phyloP scores from a whole-genome alignment of 208 protist genomes.

The Trypanosoma congolense region DNA sequence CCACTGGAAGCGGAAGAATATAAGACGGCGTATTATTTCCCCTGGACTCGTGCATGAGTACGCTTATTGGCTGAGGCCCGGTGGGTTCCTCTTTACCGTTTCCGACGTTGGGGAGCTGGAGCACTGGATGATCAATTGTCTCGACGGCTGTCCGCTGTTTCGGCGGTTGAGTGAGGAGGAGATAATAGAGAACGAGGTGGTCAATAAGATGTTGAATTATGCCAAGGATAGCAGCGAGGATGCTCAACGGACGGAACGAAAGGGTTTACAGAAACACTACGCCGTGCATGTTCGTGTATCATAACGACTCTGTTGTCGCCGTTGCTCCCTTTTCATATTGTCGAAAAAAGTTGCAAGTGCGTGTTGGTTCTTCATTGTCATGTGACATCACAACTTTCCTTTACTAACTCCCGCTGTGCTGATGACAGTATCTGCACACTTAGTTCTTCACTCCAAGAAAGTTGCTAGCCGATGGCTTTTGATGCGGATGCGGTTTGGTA shows the following conservation, averaged over 20 bases:
- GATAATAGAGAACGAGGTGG: constrained; percentile 26
- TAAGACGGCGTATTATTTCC: constrained; percentile 96
- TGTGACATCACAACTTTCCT: too few species aligned
- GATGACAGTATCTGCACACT: too few species aligned
- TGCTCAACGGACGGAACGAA: constrained; percentile 78
- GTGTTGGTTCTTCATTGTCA: too few species aligned
- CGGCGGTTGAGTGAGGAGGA: constrained; percentile 69
- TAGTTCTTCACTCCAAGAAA: neutral
- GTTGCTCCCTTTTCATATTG: constrained; percentile 1
- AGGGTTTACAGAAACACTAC: constrained; percentile 78
- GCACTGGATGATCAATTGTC: constrained; percentile 92
- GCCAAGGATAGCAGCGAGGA: constrained; percentile 79
- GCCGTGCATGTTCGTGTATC: constrained; percentile 65
- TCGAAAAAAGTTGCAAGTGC: too few species aligned
- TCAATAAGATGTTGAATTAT: constrained; percentile 49
- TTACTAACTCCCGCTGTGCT: too few species aligned
- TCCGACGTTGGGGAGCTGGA: constrained; percentile 91
- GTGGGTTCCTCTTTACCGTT: constrained; percentile 96
- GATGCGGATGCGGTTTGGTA: constrained; percentile 7
- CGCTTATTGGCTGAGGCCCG: constrained; percentile 91
- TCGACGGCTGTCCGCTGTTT: constrained; percentile 93
- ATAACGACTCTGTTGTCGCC: neutral
- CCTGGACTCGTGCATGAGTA: constrained; percentile 95
- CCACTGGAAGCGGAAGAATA: constrained; percentile 97
- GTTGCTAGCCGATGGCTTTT: constrained; percentile 3